Evolutionary conservation across 1,284 basidiomycete genomes (phyloP).

Genomic region (Pyrrhoderma noxium): DNA sequence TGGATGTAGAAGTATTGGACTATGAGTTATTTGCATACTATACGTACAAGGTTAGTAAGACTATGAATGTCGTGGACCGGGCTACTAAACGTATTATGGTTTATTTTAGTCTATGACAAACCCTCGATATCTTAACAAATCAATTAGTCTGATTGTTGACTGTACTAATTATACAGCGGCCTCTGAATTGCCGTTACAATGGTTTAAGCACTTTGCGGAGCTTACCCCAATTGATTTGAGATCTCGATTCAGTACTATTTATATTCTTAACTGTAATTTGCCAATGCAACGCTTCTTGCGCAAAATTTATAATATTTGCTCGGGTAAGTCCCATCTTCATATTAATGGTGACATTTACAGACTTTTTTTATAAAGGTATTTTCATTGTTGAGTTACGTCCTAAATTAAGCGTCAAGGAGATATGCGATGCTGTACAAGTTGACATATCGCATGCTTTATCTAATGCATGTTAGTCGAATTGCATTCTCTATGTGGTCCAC

Average conservation of each 20-base stretch:
- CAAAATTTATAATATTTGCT: slow-evolving; percentile 66
- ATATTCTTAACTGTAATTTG: slow-evolving; percentile 76
- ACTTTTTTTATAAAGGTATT: slow-evolving; percentile 35
- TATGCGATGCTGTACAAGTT: slow-evolving; percentile 47
- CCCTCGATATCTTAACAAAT: slow-evolving; percentile 38
- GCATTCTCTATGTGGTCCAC: slow-evolving; percentile 5
- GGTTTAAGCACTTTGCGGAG: slow-evolving; percentile 76
- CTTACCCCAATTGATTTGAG: slow-evolving; percentile 68
- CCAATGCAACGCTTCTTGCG: slow-evolving; percentile 69
- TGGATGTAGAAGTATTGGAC: slow-evolving; percentile 80
- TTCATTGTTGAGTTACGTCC: slow-evolving; percentile 49
- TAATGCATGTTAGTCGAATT: slow-evolving; percentile 42
- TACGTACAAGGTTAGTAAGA: slow-evolving; percentile 59
- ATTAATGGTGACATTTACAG: neutral
- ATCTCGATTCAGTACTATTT: slow-evolving; percentile 47
- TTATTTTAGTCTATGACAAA: slow-evolving; percentile 33
- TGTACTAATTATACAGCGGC: slow-evolving; percentile 73
- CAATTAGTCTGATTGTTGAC: slow-evolving; percentile 75
- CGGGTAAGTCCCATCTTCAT: slow-evolving; percentile 42
- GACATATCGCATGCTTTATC: slow-evolving; percentile 41
- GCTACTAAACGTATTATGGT: slow-evolving; percentile 4
- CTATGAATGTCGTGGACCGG: neutral
- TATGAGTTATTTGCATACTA: slow-evolving; percentile 81
- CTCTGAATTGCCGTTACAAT: slow-evolving; percentile 75
- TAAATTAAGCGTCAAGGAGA: slow-evolving; percentile 51